Percentiles rank a stretch among this genome's conserved stretches.
Conservation (phyloP, 2,329 filamentous ascomycete genomes). For the Diaporthe caulivora region DNA sequence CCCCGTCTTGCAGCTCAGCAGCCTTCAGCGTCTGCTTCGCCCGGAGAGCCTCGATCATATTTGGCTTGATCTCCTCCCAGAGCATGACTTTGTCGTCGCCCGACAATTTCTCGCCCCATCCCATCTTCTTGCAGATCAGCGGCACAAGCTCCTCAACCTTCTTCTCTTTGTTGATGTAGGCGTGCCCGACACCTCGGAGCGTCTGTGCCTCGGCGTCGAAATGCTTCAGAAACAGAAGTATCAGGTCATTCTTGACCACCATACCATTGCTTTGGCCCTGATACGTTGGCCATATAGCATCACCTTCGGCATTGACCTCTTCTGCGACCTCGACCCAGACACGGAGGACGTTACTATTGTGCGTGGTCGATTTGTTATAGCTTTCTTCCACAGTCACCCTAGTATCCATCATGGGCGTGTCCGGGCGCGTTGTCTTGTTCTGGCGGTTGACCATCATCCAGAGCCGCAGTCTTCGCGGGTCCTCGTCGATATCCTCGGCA, state of each 20-base stretch:
- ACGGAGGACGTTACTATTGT: conserved; percentile 79
- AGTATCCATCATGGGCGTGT: conserved; percentile 84
- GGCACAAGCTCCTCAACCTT: conserved; percentile 88
- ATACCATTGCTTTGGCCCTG: conserved; percentile 68
- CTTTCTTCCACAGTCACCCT: conserved; percentile 83
- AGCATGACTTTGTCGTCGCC: conserved; percentile 74
- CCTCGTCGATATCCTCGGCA: conserved; percentile 76
- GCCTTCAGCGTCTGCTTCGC: conserved; percentile 88
- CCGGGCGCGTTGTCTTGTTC: conserved; percentile 94
- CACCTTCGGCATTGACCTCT: conserved; percentile 74
- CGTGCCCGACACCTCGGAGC: conserved; percentile 81
- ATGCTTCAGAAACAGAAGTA: conserved; percentile 92
- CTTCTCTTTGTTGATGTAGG: conserved; percentile 89
- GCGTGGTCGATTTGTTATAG: conserved; percentile 63
- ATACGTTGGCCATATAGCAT: conserved; percentile 78
- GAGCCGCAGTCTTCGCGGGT: conserved; percentile 79
- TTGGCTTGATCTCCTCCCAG: conserved; percentile 98
- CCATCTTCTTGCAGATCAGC: conserved; percentile 84
- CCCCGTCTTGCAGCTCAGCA: conserved; percentile 95
- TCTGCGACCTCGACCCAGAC: conserved; percentile 88
- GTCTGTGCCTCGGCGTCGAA: conserved; percentile 85
- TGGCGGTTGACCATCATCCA: conserved; percentile 99
- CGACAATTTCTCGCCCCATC: conserved; percentile 82
- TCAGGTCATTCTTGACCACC: conserved; percentile 70
- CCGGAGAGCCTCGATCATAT: conserved; percentile 96